Evolutionary conservation across 2,329 filamentous ascomycete genomes (phyloP).

Genomic region (Colletotrichum sublineola): DNA sequence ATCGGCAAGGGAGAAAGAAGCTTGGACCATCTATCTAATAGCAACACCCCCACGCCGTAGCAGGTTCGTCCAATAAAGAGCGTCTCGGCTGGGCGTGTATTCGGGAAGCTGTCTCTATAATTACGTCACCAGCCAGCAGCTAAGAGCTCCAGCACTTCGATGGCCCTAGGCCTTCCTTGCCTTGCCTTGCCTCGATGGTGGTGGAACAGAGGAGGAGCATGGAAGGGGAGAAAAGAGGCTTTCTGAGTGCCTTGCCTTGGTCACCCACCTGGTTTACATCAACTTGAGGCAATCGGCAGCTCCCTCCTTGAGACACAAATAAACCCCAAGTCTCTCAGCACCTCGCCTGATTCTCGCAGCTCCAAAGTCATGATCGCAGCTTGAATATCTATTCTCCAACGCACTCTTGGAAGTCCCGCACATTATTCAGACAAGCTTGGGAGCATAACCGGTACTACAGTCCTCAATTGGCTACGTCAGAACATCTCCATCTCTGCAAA

Average conservation of each 20-base stretch:
- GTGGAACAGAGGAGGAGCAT: background rate
- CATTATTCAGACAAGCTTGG: background rate
- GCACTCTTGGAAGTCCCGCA: background rate
- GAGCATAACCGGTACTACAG: background rate
- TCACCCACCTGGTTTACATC: slow-evolving; percentile 17
- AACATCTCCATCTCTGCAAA: background rate
- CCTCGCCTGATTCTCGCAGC: background rate
- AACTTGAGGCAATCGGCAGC: slow-evolving; percentile 27
- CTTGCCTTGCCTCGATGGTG: slow-evolving; percentile 9
- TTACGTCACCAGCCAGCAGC: slow-evolving; percentile 37
- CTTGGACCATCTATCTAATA: slow-evolving; percentile 8
- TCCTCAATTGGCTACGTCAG: background rate
- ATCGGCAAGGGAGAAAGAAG: slow-evolving; percentile 14
- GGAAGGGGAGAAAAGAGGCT: no score
- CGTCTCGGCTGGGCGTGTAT: slow-evolving; percentile 25
- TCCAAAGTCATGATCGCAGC: background rate
- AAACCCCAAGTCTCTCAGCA: slow-evolving; percentile 4
- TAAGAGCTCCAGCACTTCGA: slow-evolving; percentile 24
- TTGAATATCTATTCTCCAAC: background rate
- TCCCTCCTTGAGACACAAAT: background rate
- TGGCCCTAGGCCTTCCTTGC: background rate
- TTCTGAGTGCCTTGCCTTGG: background rate
- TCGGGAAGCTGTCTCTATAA: slow-evolving; percentile 26
- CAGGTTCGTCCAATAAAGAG: slow-evolving; percentile 35
- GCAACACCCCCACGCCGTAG: background rate